phyloP scores from a whole-genome alignment of 2,329 filamentous ascomycete genomes.

The Cladorrhinum sp. region DNA sequence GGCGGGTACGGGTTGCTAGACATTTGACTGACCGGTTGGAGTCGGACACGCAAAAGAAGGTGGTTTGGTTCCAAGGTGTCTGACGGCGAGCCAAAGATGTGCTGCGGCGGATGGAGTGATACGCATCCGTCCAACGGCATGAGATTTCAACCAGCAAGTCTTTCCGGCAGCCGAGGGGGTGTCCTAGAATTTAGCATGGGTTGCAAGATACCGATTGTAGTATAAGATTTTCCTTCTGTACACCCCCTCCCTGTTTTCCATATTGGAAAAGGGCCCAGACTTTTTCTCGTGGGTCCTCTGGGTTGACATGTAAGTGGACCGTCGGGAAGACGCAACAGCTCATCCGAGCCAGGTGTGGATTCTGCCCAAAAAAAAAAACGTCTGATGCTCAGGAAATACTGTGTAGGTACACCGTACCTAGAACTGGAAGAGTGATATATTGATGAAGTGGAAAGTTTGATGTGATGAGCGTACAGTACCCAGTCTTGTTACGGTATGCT shows the following conservation, averaged over 20 bases:
- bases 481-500: not conserved
- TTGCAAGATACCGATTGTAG: constrained; percentile 11
- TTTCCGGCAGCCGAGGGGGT: constrained; percentile 22
- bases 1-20: not conserved
- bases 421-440: not conserved
- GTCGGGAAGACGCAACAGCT: not conserved
- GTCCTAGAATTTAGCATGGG: constrained; percentile 22
- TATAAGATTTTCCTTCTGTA: not conserved
- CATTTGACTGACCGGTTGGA: constrained; percentile 13
- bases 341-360: constrained; percentile 5
- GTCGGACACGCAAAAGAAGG: constrained; percentile 10
- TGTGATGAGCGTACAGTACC: constrained; percentile 20
- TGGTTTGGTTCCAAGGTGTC: constrained; percentile 15
- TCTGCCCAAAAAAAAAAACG: not conserved
- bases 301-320: constrained; percentile 17
- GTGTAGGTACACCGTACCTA: too few relatives aligned
- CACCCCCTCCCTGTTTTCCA: constrained; percentile 8
- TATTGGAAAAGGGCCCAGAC: constrained; percentile 1
- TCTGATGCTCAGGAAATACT: not conserved
- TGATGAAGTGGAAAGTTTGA: not conserved
- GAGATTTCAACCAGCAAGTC: constrained; percentile 3
- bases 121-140: constrained; percentile 18
- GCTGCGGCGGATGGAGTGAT: constrained; percentile 18
- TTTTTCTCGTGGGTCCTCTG: constrained; percentile 4
- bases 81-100: constrained; percentile 19